Conservation (phyloP, 192 early-diverging fungal genomes). For the Backusella tarrabulga region DNA sequence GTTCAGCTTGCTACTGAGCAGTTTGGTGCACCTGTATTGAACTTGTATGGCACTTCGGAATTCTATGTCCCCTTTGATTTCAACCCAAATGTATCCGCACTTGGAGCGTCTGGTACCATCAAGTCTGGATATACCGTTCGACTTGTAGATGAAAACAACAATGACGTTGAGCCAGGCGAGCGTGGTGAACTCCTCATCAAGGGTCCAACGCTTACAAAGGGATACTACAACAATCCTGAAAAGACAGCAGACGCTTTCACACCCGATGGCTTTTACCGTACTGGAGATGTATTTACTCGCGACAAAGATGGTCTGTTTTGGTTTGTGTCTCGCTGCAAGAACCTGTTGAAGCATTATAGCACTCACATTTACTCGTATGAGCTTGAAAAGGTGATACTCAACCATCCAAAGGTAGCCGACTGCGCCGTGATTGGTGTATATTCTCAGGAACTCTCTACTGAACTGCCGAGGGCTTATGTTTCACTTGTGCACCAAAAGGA, state of each 20-base stretch:
- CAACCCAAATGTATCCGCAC: not conserved
- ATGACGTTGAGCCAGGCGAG: constrained; percentile 33
- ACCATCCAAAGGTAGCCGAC: not conserved
- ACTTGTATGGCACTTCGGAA: not conserved
- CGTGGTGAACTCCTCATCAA: constrained; percentile 50
- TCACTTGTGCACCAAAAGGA: not conserved
- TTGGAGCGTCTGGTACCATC: constrained; percentile 37
- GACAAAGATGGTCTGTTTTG: constrained; percentile 59
- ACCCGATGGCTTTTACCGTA: constrained; percentile 51
- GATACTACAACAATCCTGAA: constrained; percentile 43
- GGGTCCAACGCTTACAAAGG: constrained; percentile 44
- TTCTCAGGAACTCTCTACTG: not conserved
- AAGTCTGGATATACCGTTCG: constrained; percentile 33
- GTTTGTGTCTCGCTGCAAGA: constrained; percentile 73
- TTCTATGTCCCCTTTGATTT: not conserved
- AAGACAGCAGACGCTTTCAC: constrained; percentile 39
- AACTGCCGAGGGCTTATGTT: not conserved
- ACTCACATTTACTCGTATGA: constrained; percentile 69
- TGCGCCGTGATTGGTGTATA: not conserved
- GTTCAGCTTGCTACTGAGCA: not conserved
- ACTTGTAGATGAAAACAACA: constrained; percentile 41
- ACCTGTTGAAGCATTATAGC: constrained; percentile 46
- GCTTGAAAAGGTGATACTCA: constrained; percentile 42
- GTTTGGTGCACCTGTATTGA: not conserved
- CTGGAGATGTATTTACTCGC: constrained; percentile 53